phyloP scores from a whole-genome alignment of 1,139 yeast species.

The Kluyveromyces marxianus region DNA sequence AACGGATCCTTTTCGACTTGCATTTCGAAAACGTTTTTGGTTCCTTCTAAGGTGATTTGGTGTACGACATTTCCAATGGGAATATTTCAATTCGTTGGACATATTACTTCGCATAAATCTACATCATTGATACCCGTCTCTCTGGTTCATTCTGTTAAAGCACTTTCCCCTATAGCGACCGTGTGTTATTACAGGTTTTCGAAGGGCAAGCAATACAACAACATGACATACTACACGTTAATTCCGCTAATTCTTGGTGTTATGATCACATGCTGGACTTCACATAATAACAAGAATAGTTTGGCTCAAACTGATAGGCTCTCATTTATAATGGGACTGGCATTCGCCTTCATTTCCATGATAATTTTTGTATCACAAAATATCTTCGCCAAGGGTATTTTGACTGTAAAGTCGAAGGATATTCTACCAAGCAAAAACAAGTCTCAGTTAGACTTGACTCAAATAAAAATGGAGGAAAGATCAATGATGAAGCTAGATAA shows the following conservation, averaged over 20 bases:
- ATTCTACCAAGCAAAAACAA: constrained; percentile 18
- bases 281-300: constrained; percentile 15
- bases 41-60: constrained; percentile 35
- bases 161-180: constrained; percentile 80
- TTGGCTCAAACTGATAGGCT: constrained; percentile 17
- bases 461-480: constrained; percentile 13
- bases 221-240: constrained; percentile 68
- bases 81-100: constrained; percentile 82
- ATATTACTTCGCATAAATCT: constrained; percentile 81
- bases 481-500: constrained; percentile 50
- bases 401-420: constrained; percentile 43
- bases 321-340: constrained; percentile 52
- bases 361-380: constrained; percentile 84
- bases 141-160: constrained; percentile 84
- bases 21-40: constrained; percentile 25
- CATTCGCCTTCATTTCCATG: constrained; percentile 75
- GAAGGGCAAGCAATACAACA: constrained; percentile 49
- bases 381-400: constrained; percentile 77
- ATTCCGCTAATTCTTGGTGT: constrained; percentile 76
- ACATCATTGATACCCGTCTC: constrained; percentile 85
- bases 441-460: constrained; percentile 15
- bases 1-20: constrained; percentile 25
- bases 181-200: constrained; percentile 67
- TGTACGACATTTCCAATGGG: constrained; percentile 87
- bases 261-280: constrained; percentile 60